Evolutionary conservation across 148 eudicot species (phyloP).

Genomic region (Arbutus unedo): DNA sequence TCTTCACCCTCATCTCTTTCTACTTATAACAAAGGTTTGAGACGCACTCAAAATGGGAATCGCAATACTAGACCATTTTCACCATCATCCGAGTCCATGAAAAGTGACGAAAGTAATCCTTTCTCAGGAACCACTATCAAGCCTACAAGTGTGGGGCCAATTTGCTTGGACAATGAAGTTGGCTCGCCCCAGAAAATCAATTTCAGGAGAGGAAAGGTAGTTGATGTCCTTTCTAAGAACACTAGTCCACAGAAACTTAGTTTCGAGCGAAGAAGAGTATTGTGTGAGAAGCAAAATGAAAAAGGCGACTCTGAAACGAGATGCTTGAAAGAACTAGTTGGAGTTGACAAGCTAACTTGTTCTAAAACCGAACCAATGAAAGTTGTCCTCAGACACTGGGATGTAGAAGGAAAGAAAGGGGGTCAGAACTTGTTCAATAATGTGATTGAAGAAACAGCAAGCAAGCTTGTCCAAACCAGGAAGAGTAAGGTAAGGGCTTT

Average conservation of each 20-base stretch:
- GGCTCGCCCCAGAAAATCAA: slow-evolving; percentile 39
- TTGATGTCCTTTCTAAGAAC: slow-evolving; percentile 39
- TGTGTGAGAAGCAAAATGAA: slow-evolving; percentile 35
- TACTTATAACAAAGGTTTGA: slow-evolving; percentile 21
- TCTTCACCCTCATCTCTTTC: slow-evolving; percentile 21
- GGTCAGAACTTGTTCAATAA: slow-evolving; percentile 40
- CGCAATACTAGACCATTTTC: slow-evolving; percentile 14
- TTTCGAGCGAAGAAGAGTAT: slow-evolving; percentile 35
- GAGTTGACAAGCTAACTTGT: slow-evolving; percentile 22
- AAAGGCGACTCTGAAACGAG: slow-evolving; percentile 20
- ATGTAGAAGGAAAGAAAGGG: slow-evolving; percentile 38
- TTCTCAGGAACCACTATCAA: slow-evolving; percentile 19
- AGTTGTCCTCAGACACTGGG: slow-evolving; percentile 55
- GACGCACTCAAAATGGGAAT: slow-evolving; percentile 21
- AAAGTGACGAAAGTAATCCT: slow-evolving; percentile 22
- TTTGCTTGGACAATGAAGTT: slow-evolving; percentile 31
- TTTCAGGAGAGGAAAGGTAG: slow-evolving; percentile 51
- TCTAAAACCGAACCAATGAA: slow-evolving; percentile 25
- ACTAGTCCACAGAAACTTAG: slow-evolving; percentile 41
- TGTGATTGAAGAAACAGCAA: slow-evolving; percentile 79
- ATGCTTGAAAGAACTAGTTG: slow-evolving; percentile 35
- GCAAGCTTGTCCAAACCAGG: slow-evolving; percentile 57
- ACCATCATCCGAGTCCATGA: not conserved
- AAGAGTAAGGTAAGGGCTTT: slow-evolving; percentile 85
- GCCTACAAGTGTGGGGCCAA: slow-evolving; percentile 27